phyloP scores from a whole-genome alignment of 495 filamentous ascomycete genomes.

The Neurospora sp. region DNA sequence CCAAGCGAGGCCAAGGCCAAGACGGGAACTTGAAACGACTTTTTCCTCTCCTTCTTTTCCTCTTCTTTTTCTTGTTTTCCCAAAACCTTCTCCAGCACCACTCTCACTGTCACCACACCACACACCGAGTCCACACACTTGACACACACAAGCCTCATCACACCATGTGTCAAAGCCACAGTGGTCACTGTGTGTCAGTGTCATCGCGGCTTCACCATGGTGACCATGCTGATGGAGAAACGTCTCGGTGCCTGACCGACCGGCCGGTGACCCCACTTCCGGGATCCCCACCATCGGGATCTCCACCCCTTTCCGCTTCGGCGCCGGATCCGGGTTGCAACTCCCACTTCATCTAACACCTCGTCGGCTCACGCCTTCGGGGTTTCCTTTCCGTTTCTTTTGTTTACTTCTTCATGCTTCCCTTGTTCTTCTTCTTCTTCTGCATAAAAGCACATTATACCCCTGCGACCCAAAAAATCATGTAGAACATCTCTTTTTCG shows the following conservation, averaged over 20 bases:
- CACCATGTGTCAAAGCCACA: not conserved
- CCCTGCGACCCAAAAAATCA: not conserved
- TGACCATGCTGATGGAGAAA: not conserved
- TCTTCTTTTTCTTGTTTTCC: not conserved
- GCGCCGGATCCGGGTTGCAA: not conserved
- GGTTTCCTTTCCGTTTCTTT: not conserved
- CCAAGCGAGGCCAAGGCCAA: not conserved
- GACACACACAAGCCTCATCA: not conserved
- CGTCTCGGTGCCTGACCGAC: not conserved
- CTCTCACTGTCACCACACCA: not conserved
- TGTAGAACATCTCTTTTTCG: not conserved
- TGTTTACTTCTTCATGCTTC: not conserved
- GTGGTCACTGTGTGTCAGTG: not conserved
- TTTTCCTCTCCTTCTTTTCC: not conserved
- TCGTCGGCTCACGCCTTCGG: not conserved
- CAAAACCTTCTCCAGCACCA: not conserved
- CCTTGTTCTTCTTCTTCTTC: not conserved
- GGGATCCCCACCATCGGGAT: not conserved
- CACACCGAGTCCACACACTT: not conserved
- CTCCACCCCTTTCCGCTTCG: not conserved
- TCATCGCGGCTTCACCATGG: not conserved
- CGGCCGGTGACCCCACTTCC: not conserved
- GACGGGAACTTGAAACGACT: not conserved
- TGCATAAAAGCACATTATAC: not conserved
- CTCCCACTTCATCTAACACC: not conserved